phyloP scores from a whole-genome alignment of 2,329 filamentous ascomycete species.

The Fusarium phyllophilum region DNA sequence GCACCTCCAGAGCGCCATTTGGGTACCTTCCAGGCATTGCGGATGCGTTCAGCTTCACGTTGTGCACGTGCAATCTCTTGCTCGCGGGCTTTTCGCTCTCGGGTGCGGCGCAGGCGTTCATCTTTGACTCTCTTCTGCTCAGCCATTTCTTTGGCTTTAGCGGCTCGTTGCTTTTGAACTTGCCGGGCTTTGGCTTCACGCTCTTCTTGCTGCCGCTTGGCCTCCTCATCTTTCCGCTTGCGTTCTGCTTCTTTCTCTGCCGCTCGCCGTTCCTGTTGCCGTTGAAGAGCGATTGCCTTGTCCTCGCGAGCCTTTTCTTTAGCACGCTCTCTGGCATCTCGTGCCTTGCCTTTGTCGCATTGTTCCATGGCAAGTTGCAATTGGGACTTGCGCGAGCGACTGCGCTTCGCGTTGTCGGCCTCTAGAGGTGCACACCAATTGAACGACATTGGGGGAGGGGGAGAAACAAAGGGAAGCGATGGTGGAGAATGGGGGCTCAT shows the following conservation, averaged over 20 bases:
- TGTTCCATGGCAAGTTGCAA: slow-evolving; percentile 37
- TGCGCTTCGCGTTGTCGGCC: slow-evolving; percentile 23
- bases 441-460: slow-evolving; percentile 45
- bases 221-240: slow-evolving; percentile 26
- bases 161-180: slow-evolving; percentile 21
- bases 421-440: slow-evolving; percentile 48
- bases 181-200: slow-evolving; percentile 25
- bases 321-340: slow-evolving; percentile 14
- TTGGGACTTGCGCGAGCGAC: slow-evolving; percentile 28
- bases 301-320: slow-evolving; percentile 25
- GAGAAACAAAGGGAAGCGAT: slow-evolving; percentile 33
- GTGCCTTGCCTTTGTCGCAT: slow-evolving; percentile 28
- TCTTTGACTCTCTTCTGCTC: slow-evolving; percentile 27
- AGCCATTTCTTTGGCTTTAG: slow-evolving; percentile 29
- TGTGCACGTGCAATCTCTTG: slow-evolving; percentile 23
- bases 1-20: slow-evolving; percentile 35
- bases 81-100: slow-evolving; percentile 22
- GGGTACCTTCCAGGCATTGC: slow-evolving; percentile 30
- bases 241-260: slow-evolving; percentile 31
- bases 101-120: slow-evolving; percentile 28
- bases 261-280: slow-evolving; percentile 16
- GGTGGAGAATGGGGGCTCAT: slow-evolving; percentile 50
- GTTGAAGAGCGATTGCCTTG: slow-evolving; percentile 21
- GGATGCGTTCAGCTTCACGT: slow-evolving; percentile 26
- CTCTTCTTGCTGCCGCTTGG: slow-evolving; percentile 25